Conservation (phyloP, 1,284 basidiomycete species). For the Apiotrichum montevideense region DNA sequence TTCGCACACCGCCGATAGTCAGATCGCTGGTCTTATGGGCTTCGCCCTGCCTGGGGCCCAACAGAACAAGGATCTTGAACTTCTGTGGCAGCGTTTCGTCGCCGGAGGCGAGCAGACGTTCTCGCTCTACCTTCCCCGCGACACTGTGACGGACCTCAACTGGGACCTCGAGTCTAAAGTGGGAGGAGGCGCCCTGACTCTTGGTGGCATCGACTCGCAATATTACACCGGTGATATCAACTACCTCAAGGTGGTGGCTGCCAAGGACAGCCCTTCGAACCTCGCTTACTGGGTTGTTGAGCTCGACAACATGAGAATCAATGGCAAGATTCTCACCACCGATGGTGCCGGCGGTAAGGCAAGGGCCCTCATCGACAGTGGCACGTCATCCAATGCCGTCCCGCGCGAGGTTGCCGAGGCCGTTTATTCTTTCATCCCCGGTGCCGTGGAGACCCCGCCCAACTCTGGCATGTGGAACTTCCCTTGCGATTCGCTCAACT, state of each 20-base stretch:
- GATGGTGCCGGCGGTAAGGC: background rate
- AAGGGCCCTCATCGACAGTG: background rate
- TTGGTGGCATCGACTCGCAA: background rate
- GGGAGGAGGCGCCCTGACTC: background rate
- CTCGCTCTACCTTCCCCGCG: background rate
- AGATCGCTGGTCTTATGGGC: slow-evolving; percentile 1
- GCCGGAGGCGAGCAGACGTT: background rate
- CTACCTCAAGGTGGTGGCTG: slow-evolving; percentile 45
- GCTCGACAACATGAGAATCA: background rate
- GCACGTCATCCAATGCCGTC: background rate
- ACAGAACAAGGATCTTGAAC: background rate
- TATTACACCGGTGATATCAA: background rate
- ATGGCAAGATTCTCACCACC: background rate
- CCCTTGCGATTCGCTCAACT: background rate
- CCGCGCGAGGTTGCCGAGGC: slow-evolving; percentile 3
- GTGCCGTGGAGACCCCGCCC: background rate
- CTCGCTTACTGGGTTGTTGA: background rate
- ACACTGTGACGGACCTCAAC: background rate
- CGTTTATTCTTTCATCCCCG: slow-evolving; percentile 8
- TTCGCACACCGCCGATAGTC: background rate
- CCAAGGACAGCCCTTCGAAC: background rate
- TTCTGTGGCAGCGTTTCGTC: background rate
- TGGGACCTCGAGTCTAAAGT: background rate
- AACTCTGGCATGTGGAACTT: background rate
- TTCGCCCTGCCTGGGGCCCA: background rate